phyloP scores from a whole-genome alignment of 148 eudicot species.

The Euryodendron excelsum region DNA sequence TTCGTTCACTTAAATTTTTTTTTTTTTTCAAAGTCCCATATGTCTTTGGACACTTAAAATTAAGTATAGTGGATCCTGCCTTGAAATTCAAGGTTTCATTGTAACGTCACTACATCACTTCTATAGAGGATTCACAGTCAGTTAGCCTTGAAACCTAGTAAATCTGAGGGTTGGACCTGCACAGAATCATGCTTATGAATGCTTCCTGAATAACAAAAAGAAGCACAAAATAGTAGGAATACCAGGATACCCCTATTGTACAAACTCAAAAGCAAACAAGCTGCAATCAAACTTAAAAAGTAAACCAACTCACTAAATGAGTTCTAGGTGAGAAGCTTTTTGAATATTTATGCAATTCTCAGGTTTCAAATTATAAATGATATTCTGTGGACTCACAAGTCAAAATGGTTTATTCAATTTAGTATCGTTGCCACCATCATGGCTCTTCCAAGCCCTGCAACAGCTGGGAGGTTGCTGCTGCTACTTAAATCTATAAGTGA shows the following conservation, averaged over 20 bases:
- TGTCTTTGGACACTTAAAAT: no score
- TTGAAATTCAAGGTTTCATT: neutral
- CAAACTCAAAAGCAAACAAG: neutral
- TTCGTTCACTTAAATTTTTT: neutral
- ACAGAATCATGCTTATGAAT: neutral
- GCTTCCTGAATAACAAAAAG: neutral
- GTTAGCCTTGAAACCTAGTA: neutral
- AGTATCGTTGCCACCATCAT: conserved; percentile 67
- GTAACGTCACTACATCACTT: neutral
- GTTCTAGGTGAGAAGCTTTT: neutral
- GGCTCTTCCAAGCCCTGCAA: conserved; percentile 74
- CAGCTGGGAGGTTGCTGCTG: conserved; percentile 71
- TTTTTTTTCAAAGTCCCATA: neutral
- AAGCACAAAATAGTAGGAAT: neutral
- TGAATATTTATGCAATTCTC: neutral
- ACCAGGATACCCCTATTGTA: neutral
- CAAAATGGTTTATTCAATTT: conserved; percentile 21
- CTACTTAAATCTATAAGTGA: conserved; percentile 68
- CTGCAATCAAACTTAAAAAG: neutral
- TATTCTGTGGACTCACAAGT: neutral
- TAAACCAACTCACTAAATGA: neutral
- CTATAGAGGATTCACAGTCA: neutral
- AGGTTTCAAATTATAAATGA: neutral
- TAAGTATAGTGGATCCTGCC: neutral
- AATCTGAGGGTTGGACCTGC: neutral